Evolutionary conservation across 2,329 filamentous ascomycete species (phyloP).

Genomic region (Fusarium setosum): DNA sequence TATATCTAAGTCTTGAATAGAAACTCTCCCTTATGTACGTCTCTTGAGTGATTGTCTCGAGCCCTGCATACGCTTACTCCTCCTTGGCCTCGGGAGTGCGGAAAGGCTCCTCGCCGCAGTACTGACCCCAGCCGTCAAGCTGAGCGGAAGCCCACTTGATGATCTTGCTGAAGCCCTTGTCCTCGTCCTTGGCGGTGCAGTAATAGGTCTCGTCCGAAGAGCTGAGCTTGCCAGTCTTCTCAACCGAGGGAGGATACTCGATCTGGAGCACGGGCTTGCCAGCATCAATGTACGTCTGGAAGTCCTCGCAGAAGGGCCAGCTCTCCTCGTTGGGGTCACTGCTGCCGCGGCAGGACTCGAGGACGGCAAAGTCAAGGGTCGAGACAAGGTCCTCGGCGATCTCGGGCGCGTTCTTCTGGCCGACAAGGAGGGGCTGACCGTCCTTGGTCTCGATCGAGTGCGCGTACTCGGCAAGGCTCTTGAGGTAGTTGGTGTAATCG

Average conservation of each 20-base stretch:
- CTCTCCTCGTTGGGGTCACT: constrained; percentile 27
- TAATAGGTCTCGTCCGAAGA: constrained; percentile 40
- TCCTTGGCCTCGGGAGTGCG: constrained; percentile 36
- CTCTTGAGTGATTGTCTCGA: neutral
- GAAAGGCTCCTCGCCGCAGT: constrained; percentile 42
- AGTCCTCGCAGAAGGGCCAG: constrained; percentile 44
- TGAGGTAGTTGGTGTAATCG: constrained; percentile 47
- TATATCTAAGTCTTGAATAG: neutral
- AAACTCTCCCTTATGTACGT: neutral
- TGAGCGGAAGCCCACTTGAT: constrained; percentile 47
- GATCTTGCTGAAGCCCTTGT: constrained; percentile 47
- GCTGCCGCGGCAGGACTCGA: constrained; percentile 50
- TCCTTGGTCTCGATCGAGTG: constrained; percentile 42
- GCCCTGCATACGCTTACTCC: constrained; percentile 8
- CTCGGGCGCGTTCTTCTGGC: constrained; percentile 49
- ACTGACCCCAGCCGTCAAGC: constrained; percentile 49
- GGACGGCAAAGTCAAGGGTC: constrained; percentile 48
- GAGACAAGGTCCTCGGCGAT: constrained; percentile 40
- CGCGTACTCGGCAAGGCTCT: constrained; percentile 43
- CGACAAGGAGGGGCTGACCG: constrained; percentile 43
- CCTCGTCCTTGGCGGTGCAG: constrained; percentile 39
- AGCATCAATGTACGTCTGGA: constrained; percentile 43
- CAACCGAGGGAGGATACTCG: constrained; percentile 47
- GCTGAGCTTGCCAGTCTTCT: constrained; percentile 38
- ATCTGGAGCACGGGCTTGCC: constrained; percentile 49